Evolutionary conservation across 768 basidiomycete genomes (phyloP).

Genomic region (Dacryopinax spathularia): DNA sequence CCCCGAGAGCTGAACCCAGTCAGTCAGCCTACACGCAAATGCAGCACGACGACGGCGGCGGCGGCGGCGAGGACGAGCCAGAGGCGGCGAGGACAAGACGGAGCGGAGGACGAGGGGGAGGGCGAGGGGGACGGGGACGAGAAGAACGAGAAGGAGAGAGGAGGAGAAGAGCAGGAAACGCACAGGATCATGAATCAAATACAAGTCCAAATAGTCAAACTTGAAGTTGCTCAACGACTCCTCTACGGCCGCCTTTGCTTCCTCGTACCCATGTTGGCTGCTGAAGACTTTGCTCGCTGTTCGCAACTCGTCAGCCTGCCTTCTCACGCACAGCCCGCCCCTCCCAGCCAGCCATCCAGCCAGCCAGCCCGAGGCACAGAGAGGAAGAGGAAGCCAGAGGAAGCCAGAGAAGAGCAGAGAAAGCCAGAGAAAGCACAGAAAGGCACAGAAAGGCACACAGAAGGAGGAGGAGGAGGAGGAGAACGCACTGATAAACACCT

Average conservation of each 20-base stretch:
- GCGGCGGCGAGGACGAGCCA: no score
- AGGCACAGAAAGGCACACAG: no score
- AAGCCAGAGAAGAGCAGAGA: no score
- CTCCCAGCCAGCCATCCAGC: no score
- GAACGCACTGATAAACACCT: slow-evolving; percentile 58
- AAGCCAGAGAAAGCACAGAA: no score
- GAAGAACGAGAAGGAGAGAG: no score
- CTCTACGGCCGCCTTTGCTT: slow-evolving; percentile 43
- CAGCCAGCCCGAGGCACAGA: no score
- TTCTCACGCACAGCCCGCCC: background rate
- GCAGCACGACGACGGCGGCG: no score
- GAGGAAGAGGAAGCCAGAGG: no score
- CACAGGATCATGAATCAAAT: slow-evolving; percentile 59
- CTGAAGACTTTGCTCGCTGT: slow-evolving; percentile 53
- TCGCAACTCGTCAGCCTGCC: slow-evolving; percentile 6
- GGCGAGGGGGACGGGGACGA: background rate
- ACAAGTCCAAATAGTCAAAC: slow-evolving; percentile 55
- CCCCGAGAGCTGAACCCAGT: slow-evolving; percentile 31
- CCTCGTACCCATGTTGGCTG: slow-evolving; percentile 48
- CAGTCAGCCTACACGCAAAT: background rate
- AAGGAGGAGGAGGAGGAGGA: background rate
- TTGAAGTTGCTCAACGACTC: slow-evolving; percentile 42
- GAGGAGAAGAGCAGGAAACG: background rate
- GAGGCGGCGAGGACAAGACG: slow-evolving; percentile 7
- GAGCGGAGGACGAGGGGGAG: no score